A percentile compares a stretch with the other conserved stretches of the same genome.
phyloP scores from a whole-genome alignment of 2,329 filamentous ascomycete genomes.

The Penicillium sp. region DNA sequence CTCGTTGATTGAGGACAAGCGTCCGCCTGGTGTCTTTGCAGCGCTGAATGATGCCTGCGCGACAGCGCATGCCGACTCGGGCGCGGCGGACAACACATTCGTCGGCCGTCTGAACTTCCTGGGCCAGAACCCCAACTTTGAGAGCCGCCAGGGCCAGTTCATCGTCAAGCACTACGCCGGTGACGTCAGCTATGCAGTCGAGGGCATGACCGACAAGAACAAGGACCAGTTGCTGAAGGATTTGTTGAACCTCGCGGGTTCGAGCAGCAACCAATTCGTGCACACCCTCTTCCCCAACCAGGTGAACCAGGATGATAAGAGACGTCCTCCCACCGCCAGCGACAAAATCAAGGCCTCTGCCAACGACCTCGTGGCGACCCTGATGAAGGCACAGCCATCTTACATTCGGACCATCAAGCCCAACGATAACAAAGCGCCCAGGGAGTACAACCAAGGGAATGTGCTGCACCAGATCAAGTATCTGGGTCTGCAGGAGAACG shows the following conservation, averaged over 20 bases:
- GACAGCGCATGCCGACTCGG: conserved; percentile 91
- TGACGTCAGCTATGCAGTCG: conserved; percentile 86
- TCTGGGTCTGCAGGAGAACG: conserved; percentile 97
- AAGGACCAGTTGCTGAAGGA: conserved; percentile 96
- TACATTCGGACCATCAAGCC: conserved; percentile 99
- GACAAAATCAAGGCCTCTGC: conserved; percentile 93
- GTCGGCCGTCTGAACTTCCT: conserved; percentile 87
- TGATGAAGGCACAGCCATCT: conserved; percentile 95
- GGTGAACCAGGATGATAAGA: conserved; percentile 90
- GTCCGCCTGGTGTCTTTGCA: conserved; percentile 86
- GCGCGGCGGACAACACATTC: conserved; percentile 89
- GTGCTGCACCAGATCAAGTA: conserved; percentile 99
- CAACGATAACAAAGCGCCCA: conserved; percentile 94
- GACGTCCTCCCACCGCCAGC: conserved; percentile 84
- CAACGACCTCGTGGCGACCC: conserved; percentile 83
- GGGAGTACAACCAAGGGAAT: conserved; percentile 83
- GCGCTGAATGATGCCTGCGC: conserved; percentile 96
- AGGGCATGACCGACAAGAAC: conserved; percentile 98
- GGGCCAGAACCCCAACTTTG: conserved; percentile 76
- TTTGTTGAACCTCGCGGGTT: conserved; percentile 73
- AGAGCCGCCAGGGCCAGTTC: conserved; percentile 86
- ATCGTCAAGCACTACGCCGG: conserved; percentile 98
- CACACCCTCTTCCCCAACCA: conserved; percentile 84
- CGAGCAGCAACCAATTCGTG: conserved; percentile 75
- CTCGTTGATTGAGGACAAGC: conserved; percentile 84